Conservation (phyloP, 116 monocot species). For the Phalaenopsis hybrid region DNA sequence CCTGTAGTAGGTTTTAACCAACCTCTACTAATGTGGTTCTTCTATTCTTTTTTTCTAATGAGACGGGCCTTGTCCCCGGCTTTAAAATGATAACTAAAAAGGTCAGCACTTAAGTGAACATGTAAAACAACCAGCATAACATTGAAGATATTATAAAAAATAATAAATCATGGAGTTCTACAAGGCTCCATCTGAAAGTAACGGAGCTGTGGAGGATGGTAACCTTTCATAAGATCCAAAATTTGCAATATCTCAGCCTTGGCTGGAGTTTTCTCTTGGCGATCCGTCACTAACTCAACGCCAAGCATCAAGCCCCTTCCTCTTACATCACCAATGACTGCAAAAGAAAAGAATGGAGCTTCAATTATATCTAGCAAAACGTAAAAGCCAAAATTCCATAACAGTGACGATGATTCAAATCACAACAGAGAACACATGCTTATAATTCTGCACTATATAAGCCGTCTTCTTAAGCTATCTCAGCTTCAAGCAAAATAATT, state of each 20-base stretch:
- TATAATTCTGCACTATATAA: too few species aligned
- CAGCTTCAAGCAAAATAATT: too few species aligned
- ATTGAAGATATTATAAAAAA: background rate
- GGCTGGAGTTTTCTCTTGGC: constrained; percentile 66
- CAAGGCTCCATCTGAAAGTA: background rate
- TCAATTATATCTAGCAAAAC: background rate
- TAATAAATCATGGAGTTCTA: background rate
- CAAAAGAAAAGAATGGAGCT: background rate
- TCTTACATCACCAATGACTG: constrained; percentile 91
- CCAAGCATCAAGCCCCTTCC: constrained; percentile 91
- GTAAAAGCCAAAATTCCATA: background rate
- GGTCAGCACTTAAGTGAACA: background rate
- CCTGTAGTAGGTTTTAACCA: too few species aligned
- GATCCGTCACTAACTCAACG: constrained; percentile 74
- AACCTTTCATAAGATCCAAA: constrained; percentile 89
- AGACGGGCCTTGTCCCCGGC: background rate
- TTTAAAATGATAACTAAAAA: background rate
- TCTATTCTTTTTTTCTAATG: background rate
- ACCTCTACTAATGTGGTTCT: background rate
- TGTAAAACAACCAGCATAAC: background rate
- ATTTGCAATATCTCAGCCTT: constrained; percentile 66
- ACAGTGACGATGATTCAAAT: background rate
- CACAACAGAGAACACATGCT: background rate
- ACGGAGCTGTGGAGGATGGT: background rate
- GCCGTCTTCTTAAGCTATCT: too few species aligned